These are phyloP conservation scores for Pyrenophora teres DNA, from an alignment of 2,329 filamentous ascomycete genomes.

Conservation along the genomic window DNA sequence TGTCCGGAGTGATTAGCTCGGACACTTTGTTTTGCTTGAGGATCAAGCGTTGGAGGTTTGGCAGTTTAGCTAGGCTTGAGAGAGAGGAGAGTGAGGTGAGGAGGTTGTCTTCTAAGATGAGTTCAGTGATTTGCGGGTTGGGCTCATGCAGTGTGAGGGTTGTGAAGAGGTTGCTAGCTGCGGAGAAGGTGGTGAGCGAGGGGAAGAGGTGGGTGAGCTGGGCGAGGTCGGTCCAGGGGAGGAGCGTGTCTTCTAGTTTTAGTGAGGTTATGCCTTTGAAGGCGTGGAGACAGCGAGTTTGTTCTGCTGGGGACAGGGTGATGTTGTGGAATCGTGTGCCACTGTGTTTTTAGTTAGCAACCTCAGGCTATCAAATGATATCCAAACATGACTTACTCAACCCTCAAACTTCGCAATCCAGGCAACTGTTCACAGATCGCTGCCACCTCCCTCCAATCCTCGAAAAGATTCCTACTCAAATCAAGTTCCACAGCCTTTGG, in stretches of 20 bases:
- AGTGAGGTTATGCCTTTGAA: conserved; percentile 52
- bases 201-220: conserved; percentile 58
- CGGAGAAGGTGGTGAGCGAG: conserved; percentile 58
- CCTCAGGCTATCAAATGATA: conserved; percentile 1
- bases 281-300: conserved; percentile 26
- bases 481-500: conserved; percentile 74
- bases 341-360: conserved; percentile 50
- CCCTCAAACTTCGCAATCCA: conserved; percentile 67
- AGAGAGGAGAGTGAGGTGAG: conserved; percentile 66
- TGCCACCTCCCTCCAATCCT: conserved; percentile 67
- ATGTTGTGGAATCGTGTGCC: conserved; percentile 70
- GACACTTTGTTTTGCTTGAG: conserved; percentile 79
- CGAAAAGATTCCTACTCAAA: conserved; percentile 81
- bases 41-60: conserved; percentile 55
- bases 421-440: conserved; percentile 72
- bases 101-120: conserved; percentile 75
- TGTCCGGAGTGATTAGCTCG: conserved; percentile 34
- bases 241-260: conserved; percentile 55
- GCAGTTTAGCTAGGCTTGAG: conserved; percentile 63
- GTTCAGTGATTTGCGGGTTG: conserved; percentile 60
- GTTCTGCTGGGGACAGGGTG: conserved; percentile 29
- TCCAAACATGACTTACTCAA: conserved; percentile 64
- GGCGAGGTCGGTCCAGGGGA: conserved; percentile 47
- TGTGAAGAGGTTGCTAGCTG: conserved; percentile 46
- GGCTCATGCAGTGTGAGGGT: conserved; percentile 47